Evolutionary conservation across 140 eudicot genomes (phyloP).

Genomic region (Eryngium alpinum): DNA sequence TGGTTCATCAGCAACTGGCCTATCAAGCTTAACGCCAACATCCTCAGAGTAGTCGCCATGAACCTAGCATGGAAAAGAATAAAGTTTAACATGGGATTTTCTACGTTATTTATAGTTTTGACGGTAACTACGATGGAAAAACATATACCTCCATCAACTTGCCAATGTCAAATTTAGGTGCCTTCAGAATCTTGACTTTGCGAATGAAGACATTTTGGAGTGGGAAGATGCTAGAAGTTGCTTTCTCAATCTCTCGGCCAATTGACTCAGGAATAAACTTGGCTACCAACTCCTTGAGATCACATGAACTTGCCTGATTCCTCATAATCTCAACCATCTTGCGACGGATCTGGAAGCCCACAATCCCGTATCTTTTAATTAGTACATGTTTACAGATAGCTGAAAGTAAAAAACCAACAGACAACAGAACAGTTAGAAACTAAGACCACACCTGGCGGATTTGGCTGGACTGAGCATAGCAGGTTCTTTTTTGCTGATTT

Average conservation of each 20-base stretch:
- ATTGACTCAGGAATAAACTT: conserved; percentile 59
- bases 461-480: conserved; percentile 64
- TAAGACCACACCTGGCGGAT: conserved; percentile 30
- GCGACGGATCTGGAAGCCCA: conserved; percentile 38
- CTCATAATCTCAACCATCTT: conserved; percentile 61
- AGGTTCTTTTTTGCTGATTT: conserved; percentile 55
- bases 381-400: background rate
- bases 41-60: conserved; percentile 56
- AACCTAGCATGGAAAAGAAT: conserved; percentile 24
- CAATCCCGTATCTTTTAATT: background rate
- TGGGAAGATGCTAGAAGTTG: conserved; percentile 52
- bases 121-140: background rate
- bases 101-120: too few relatives aligned
- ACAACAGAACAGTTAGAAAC: background rate
- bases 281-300: conserved; percentile 48
- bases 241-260: conserved; percentile 62
- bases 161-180: conserved; percentile 58
- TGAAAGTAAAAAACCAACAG: background rate
- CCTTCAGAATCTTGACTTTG: conserved; percentile 50
- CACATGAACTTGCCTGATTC: conserved; percentile 53
- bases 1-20: conserved; percentile 14
- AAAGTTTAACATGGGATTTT: background rate
- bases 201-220: conserved; percentile 52
- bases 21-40: conserved; percentile 31
- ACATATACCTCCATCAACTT: conserved; percentile 53